phyloP scores from a whole-genome alignment of 2,329 filamentous ascomycete species.

The Zalaria sp. region DNA sequence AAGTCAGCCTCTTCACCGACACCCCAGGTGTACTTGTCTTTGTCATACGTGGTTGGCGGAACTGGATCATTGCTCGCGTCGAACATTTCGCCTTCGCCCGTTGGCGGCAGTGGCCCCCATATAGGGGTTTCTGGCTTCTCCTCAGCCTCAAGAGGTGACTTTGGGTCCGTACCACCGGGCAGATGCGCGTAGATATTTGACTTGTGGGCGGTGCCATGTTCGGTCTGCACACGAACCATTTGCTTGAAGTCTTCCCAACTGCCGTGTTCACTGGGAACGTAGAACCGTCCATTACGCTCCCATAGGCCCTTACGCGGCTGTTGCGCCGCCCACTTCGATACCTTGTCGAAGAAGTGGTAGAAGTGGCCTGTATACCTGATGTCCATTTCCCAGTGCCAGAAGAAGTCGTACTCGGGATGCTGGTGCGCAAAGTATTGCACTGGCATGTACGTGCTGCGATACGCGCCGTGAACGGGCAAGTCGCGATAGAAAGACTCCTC shows the following conservation, averaged over 20 bases:
- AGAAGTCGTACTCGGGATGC: conserved; percentile 80
- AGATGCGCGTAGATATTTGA: conserved; percentile 27
- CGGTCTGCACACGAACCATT: conserved; percentile 48
- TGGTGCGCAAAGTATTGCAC: conserved; percentile 84
- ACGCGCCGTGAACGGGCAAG: conserved; percentile 53
- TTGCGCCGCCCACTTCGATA: conserved; percentile 50
- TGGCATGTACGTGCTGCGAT: conserved; percentile 76
- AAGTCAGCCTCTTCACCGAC: conserved; percentile 60
- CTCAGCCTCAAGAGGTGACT: conserved; percentile 28
- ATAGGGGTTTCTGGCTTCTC: conserved; percentile 28
- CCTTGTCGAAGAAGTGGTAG: conserved; percentile 60
- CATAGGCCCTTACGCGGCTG: conserved; percentile 61
- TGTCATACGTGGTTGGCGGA: conserved; percentile 41
- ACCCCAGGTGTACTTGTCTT: conserved; percentile 47
- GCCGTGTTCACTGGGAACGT: conserved; percentile 56
- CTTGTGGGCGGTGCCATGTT: conserved; percentile 34
- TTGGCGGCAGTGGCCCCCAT: conserved; percentile 31
- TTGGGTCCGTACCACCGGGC: conserved; percentile 13
- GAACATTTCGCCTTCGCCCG: conserved; percentile 27
- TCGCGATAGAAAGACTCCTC: conserved; percentile 38
- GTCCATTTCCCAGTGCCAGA: conserved; percentile 96
- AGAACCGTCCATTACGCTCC: conserved; percentile 66
- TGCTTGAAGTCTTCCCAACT: conserved; percentile 58
- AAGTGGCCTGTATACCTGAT: conserved; percentile 81
- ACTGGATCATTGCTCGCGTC: conserved; percentile 38